Evolutionary conservation across 192 early-diverging fungal species (phyloP), one percentile per base, ranked within the genome.

Genomic region (Gonapodya sp.): DNA sequence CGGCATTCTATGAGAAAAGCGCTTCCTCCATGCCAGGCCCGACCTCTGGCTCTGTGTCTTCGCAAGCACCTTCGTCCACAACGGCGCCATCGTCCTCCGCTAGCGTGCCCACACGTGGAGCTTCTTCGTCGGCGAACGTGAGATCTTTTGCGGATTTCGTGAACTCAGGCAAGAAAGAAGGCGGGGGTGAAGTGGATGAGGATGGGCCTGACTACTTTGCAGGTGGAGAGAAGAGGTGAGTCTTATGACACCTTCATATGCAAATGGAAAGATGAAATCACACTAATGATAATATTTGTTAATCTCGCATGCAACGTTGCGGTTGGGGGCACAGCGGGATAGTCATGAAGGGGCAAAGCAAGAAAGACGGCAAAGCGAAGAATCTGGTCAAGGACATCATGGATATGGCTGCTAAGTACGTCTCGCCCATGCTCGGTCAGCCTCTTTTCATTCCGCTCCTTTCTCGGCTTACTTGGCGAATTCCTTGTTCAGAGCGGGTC

Each of bases 191-290:
- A 31, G 86, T 90, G 16, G 92, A 92, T 31, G 82, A 81, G 24
- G 85, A 93, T 37, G 84, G 84, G 35, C 83, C 81, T 81, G 92
- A 93, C 81, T 95, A 90, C 82, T 99, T 93, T 89, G 91, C 96
- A 30, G 97, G 96, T 1, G 97, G 97, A 35, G 97, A 97, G 85
- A 95, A 94, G 84, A 96, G 94, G 86, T 96, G 90, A n/a, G 95
- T 92, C 46, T 83, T 87, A 78, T 83, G 87, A 37, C 86, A 89
- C 79, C 86, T 84, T 36, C 89, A 88, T 35, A 84, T 80, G 18
- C 85, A 87, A 82, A 85, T 84, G 46, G 24, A 64, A 16, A 16
- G 46, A 64, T 24, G 46, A 16, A 16, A 64, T 16, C 8, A 64
- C 46, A 8, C 24, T 64, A 16, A 64, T 64, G 8, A 24, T 64